Base-by-base conservation (phyloP, 331 rosid species). In the Acacia pycnantha region DNA sequence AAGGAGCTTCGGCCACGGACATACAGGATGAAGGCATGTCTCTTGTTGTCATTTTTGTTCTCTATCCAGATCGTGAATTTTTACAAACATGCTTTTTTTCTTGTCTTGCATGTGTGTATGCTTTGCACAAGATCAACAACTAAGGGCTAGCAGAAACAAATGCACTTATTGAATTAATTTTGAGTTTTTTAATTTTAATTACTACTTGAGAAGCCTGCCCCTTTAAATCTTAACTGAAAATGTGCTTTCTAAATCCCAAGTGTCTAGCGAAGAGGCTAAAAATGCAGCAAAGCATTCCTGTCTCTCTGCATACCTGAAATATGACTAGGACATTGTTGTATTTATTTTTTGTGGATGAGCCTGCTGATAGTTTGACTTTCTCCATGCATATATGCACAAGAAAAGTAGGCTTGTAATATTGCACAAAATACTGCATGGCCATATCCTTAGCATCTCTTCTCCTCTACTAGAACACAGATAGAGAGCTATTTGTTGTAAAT, bases 1-100 rank as follows among this genome's bases (percentile, higher is more conserved):
- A 95, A 93, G 92, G 97, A 95, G 90, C 97, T 95, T 67, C 89
- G 73, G 29, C 97, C 98, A 51, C 91, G 95, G 51, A 79, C 91
- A 48, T 95, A 91, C 64, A 89, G 98, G 81, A 84, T 95, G 70
- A 95, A 93, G 97, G 97, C 84, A 84, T 86, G 91, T 88, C 59
- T 58, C 27, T 84, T 69, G 46, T 53, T 78, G 33, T 81, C 78
- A 80, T 75, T 48, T 0, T 22, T 33, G 54, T 54, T 82, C 50
- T 62, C 64, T 48, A 26, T 58, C 73, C 59, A 15, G 22, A 65
- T 37, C 47, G 22, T 68, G 71, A 0, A 21, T 54, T 47, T 46
- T 65, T 77, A 22, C 10, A 2, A 53, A 12, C 59, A 44, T 48
- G 75, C 53, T 65, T 77, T 54, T 78, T 33, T 53, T 70, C 35